A percentile compares a stretch with the other conserved stretches of the same genome.
These are phyloP conservation scores for Lunularia cruciata DNA, from an alignment of 225 moss, liverwort and hornwort species.

Conservation along the genomic window DNA sequence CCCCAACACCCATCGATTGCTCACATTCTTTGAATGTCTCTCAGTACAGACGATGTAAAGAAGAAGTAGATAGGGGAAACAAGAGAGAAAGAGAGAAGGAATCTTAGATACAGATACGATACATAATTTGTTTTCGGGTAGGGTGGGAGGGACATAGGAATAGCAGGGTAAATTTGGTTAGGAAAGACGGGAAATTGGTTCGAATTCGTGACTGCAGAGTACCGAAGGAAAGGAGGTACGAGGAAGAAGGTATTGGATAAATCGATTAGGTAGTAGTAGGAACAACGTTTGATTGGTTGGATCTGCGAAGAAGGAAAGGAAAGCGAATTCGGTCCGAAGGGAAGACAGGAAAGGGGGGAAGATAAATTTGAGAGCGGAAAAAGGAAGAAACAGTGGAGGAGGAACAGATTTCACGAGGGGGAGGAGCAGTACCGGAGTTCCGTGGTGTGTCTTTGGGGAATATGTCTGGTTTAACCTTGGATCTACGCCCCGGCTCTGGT, in stretches of 20 bases:
- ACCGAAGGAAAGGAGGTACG: background rate
- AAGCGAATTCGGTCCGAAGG: background rate
- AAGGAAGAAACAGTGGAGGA: constrained; percentile 18
- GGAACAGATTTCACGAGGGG: constrained; percentile 12
- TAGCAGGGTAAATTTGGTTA: background rate
- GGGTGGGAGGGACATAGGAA: background rate
- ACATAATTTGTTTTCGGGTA: constrained; percentile 5
- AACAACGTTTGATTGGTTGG: background rate
- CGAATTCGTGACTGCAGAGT: background rate
- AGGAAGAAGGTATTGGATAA: background rate
- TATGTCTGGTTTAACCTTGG: constrained; percentile 48
- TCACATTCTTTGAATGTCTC: too few relatives aligned
- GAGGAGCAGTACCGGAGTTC: constrained; percentile 6
- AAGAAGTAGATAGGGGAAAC: too few relatives aligned
- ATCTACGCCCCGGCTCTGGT: constrained; percentile 53
- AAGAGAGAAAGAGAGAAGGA: too few relatives aligned
- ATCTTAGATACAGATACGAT: too few relatives aligned
- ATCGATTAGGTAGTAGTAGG: constrained; percentile 12
- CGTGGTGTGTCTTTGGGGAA: constrained; percentile 21
- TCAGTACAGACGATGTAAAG: too few relatives aligned
- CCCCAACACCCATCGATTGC: too few relatives aligned
- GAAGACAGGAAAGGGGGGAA: background rate
- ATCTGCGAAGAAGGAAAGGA: constrained; percentile 3
- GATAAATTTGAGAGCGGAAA: background rate
- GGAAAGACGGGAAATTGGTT: background rate